Conservation (phyloP, 495 filamentous ascomycete species). For the Schizothecium vesticola region DNA sequence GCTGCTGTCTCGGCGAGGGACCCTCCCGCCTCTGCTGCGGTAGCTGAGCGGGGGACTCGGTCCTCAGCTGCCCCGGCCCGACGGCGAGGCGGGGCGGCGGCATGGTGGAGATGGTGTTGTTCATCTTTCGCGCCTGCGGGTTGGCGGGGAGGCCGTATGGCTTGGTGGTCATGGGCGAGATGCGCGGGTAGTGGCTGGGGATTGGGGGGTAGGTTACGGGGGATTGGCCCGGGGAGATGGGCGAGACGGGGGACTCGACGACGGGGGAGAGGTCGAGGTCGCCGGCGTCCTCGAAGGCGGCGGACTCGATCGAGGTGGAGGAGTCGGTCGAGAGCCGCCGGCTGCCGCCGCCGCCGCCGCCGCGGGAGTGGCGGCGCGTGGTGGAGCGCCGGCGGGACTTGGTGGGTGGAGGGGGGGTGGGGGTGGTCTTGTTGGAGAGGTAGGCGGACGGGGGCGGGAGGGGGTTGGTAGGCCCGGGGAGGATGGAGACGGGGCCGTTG, state of each 20-base stretch:
- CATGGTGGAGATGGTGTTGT: not conserved
- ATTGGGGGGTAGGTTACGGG: not conserved
- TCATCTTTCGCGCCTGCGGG: not conserved
- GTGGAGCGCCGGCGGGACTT: not conserved
- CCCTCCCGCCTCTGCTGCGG: too few relatives aligned
- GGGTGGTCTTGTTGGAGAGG: slow-evolving; percentile 1
- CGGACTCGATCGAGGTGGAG: not conserved
- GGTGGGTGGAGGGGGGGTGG: not conserved
- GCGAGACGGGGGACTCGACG: not conserved
- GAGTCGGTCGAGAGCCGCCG: not conserved
- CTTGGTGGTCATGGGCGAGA: not conserved
- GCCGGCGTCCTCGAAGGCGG: not conserved
- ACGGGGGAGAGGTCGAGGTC: not conserved
- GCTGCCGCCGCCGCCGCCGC: too few relatives aligned
- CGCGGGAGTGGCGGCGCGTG: not conserved
- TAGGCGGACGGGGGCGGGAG: slow-evolving; percentile 1
- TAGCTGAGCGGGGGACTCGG: not conserved
- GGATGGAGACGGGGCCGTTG: slow-evolving; percentile 4
- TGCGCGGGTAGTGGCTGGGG: not conserved
- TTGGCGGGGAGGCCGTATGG: not conserved
- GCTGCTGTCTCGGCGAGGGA: not conserved
- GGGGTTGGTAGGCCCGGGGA: slow-evolving; percentile 12
- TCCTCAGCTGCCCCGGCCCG: not conserved
- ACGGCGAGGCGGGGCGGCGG: not conserved
- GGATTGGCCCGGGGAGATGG: not conserved